These are phyloP conservation scores for Capsella bursapastoris DNA, from an alignment of 345 rosid species.

Conservation along the genomic window DNA sequence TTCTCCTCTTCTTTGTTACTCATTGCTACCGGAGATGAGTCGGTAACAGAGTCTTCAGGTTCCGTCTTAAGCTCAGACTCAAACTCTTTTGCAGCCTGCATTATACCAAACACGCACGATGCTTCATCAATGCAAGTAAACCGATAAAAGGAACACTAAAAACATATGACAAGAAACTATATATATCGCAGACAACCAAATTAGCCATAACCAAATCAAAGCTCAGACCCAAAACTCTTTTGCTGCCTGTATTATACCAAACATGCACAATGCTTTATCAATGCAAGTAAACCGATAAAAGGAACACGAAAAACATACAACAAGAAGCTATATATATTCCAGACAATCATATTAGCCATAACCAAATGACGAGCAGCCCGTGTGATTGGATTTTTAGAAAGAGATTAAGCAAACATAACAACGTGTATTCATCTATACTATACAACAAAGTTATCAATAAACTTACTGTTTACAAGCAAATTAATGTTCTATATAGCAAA, in stretches of 20 bases:
- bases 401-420: background rate
- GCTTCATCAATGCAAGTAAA: background rate
- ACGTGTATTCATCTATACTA: background rate
- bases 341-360: background rate
- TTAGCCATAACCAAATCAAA: slow-evolving; percentile 21
- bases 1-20: slow-evolving; percentile 54
- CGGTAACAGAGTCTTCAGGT: slow-evolving; percentile 55
- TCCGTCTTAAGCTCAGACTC: slow-evolving; percentile 94
- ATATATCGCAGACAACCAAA: background rate
- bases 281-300: background rate
- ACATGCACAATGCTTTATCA: background rate
- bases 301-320: background rate
- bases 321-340: background rate
- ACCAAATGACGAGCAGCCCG: background rate
- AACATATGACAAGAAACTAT: background rate
- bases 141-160: background rate
- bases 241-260: slow-evolving; percentile 73
- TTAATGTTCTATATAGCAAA: slow-evolving; percentile 10
- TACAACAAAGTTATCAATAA: background rate
- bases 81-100: slow-evolving; percentile 96
- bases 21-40: slow-evolving; percentile 45
- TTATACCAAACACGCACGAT: slow-evolving; percentile 21
- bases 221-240: slow-evolving; percentile 92
- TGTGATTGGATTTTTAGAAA: background rate
- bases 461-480: background rate